Base-by-base conservation (phyloP, 257 asterid species). In the Vinca minor region DNA sequence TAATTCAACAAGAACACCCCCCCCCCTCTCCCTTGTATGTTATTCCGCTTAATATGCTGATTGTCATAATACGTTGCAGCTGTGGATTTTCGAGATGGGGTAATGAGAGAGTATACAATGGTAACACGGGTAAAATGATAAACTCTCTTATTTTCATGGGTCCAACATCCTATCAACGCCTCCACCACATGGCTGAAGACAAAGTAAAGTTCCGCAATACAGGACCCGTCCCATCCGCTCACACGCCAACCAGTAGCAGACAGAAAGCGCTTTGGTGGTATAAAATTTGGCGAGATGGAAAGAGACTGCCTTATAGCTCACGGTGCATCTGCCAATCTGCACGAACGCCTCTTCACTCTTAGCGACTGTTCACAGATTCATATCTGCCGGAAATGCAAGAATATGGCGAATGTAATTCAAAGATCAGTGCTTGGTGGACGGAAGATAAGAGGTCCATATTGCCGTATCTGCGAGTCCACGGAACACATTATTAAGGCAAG, bases 181-280 rank as follows among this genome's bases (percentile, higher is more conserved):
- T 93, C 34, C 77, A 78, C 0, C 98, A 93, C 50, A 93, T 89
- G 97, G 94, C 98, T 0, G 98, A 93, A 63, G 97, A 93, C 85
- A 93, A 91, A 69, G 96, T 92, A 9, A 92, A 92, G 52, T 89
- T 78, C 69, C 73, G 97, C 44, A 92, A 89, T 56, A 89, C 95
- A 0, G 98, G 98, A 11, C 96, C 96, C 0, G 98, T 92, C 50
- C n/a, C 97, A 93, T 73, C 98, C 98, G 0, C 91, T 89, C 0
- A 93, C 98, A 10, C 96, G 96, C 3, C 98, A 93, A 81, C 98
- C 97, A 4, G 97, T 93, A 58, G 95, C 89, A 0, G 97, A 93
- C 80, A 74, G 96, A 72, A 93, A 89, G 74, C 89, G 97, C 0
- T 87, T 93, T 32, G 98, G 97, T 6, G 98, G 97, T 1, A 78